These are phyloP conservation scores for Dactylellina cionopaga DNA, from an alignment of 2,329 filamentous ascomycete species.

Conservation along the genomic window DNA sequence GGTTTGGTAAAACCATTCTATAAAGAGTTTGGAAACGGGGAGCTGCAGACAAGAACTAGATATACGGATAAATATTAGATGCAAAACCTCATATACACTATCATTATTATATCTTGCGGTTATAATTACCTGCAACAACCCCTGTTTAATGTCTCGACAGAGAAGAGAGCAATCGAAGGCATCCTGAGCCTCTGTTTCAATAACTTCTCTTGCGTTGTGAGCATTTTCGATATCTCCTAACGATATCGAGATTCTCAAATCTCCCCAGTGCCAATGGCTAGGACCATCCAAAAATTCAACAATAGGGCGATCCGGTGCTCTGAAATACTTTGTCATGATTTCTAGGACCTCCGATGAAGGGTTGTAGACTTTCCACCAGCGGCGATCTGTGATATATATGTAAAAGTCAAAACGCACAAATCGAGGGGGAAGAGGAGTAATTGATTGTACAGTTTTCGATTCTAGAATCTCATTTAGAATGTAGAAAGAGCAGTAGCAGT, in stretches of 20 bases:
- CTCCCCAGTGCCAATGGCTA: slow-evolving; percentile 7
- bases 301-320: background rate
- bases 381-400: background rate
- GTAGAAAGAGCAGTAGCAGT: background rate
- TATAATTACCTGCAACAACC: background rate
- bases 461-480: background rate
- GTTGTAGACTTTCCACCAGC: slow-evolving; percentile 9
- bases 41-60: background rate
- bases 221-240: no score
- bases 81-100: background rate
- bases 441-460: background rate
- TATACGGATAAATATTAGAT: background rate
- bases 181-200: no score
- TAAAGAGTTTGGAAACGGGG: background rate
- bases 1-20: slow-evolving; percentile 11
- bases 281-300: background rate
- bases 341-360: slow-evolving; percentile 6
- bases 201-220: background rate
- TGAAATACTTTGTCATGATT: background rate
- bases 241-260: slow-evolving; percentile 12
- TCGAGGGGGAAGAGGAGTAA: background rate
- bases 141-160: background rate
- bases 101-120: background rate
- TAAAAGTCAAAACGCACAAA: background rate
- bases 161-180: slow-evolving; percentile 2